Conservation (phyloP, 2,329 filamentous ascomycete genomes). For the Penicillium sp. region DNA sequence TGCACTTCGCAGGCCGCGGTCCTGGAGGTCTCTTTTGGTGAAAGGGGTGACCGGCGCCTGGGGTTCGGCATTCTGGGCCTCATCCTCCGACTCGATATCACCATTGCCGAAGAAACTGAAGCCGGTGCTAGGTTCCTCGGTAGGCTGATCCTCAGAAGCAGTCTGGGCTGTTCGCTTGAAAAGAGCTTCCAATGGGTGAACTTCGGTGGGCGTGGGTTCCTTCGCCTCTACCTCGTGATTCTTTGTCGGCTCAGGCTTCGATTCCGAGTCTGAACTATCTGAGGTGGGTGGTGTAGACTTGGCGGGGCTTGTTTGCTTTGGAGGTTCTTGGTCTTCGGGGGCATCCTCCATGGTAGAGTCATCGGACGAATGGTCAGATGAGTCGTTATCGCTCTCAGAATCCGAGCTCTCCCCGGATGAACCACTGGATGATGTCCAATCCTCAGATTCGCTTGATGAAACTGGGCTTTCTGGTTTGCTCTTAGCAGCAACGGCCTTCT, state of each 20-base stretch:
- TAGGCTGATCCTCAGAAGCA: slow-evolving; percentile 40
- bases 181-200: slow-evolving; percentile 89
- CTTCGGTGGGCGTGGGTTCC: slow-evolving; percentile 52
- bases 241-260: slow-evolving; percentile 6
- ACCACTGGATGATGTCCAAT: slow-evolving; percentile 45
- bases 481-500: slow-evolving; percentile 14
- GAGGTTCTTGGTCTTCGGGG: slow-evolving; percentile 9
- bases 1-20: slow-evolving; percentile 71
- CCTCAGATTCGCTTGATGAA: slow-evolving; percentile 31
- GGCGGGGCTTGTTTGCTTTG: slow-evolving; percentile 10
- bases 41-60: slow-evolving; percentile 88
- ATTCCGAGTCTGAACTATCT: slow-evolving; percentile 14
- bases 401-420: slow-evolving; percentile 34
- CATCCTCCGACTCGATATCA: slow-evolving; percentile 55
- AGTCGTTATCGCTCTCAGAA: slow-evolving; percentile 12
- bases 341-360: slow-evolving; percentile 31
- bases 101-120: slow-evolving; percentile 81
- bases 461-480: slow-evolving; percentile 14
- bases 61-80: slow-evolving; percentile 55
- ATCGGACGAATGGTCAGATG: slow-evolving; percentile 32
- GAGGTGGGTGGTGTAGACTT: slow-evolving; percentile 11
- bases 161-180: slow-evolving; percentile 73
- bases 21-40: slow-evolving; percentile 76
- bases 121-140: slow-evolving; percentile 54
- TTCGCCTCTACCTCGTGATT: slow-evolving; percentile 16